Evolutionary conservation across 2,329 filamentous ascomycete genomes (phyloP).

Genomic region (Verticillium albo-atrum): DNA sequence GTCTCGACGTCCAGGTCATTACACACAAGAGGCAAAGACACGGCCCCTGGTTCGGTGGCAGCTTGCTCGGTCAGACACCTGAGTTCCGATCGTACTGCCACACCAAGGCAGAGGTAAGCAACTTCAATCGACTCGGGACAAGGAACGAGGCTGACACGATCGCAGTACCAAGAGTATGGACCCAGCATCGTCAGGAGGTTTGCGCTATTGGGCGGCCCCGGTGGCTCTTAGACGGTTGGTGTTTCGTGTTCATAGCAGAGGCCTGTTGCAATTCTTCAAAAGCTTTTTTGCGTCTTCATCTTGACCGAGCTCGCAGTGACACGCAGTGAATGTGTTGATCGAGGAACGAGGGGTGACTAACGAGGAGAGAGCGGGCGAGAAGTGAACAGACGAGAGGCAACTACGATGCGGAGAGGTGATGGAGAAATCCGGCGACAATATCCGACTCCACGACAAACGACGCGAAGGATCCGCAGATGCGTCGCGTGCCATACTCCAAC

Average conservation of each 20-base stretch:
- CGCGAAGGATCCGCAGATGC: not conserved
- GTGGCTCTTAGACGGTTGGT: constrained; percentile 57
- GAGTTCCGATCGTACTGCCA: constrained; percentile 99
- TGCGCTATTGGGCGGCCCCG: constrained; percentile 86
- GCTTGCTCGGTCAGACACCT: constrained; percentile 91
- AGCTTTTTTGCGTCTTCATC: not conserved
- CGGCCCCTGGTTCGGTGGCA: constrained; percentile 97
- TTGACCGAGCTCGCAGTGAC: not conserved
- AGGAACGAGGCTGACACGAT: not conserved
- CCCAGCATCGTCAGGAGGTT: constrained; percentile 94
- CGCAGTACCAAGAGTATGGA: constrained; percentile 88
- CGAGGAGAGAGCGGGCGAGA: not conserved
- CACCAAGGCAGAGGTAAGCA: constrained; percentile 69
- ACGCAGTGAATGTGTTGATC: not conserved
- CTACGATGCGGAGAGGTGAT: not conserved
- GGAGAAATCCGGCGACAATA: not conserved
- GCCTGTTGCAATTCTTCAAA: not conserved
- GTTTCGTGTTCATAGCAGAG: constrained; percentile 1
- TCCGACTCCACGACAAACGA: not conserved
- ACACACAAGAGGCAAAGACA: constrained; percentile 96
- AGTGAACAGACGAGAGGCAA: not conserved
- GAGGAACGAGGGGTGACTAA: not conserved
- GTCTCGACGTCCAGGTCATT: constrained; percentile 94
- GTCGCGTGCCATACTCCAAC: not conserved
- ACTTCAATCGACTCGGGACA: not conserved